phyloP scores from a whole-genome alignment of 306 rosid genomes.

The Inga laurina region DNA sequence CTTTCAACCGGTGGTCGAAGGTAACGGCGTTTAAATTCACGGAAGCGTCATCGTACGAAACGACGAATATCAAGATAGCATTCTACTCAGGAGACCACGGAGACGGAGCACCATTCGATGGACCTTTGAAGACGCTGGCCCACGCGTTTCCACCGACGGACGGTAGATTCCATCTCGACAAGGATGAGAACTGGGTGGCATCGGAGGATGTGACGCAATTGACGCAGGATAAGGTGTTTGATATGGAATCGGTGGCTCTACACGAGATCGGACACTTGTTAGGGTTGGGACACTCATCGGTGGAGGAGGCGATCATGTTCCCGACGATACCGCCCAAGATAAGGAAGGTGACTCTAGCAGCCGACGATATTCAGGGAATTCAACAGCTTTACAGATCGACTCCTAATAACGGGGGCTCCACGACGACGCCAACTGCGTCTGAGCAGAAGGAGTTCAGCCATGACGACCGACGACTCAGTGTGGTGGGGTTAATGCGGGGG shows the following conservation, averaged over 20 bases:
- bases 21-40: conserved; percentile 64
- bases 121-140: conserved; percentile 72
- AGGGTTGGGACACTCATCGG: conserved; percentile 85
- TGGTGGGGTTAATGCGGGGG: conserved; percentile 27
- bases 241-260: conserved; percentile 83
- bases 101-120: conserved; percentile 92
- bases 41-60: conserved; percentile 11
- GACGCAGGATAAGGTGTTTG: conserved; percentile 51
- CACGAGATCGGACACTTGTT: conserved; percentile 91
- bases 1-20: conserved; percentile 67
- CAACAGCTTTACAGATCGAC: conserved; percentile 68
- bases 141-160: conserved; percentile 87
- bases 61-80: conserved; percentile 65
- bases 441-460: conserved; percentile 47
- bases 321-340: conserved; percentile 67
- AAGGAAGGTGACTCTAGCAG: conserved; percentile 59
- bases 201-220: conserved; percentile 55
- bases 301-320: conserved; percentile 75
- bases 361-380: conserved; percentile 70
- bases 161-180: conserved; percentile 74
- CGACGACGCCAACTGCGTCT: conserved; percentile 31
- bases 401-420: conserved; percentile 45
- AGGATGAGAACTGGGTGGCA: conserved; percentile 70
- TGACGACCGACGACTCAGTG: conserved; percentile 25
- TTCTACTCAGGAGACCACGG: conserved; percentile 82